Evolutionary conservation across 805 yeast species (phyloP).

Genomic region (Saccharomycopsis javanensis): DNA sequence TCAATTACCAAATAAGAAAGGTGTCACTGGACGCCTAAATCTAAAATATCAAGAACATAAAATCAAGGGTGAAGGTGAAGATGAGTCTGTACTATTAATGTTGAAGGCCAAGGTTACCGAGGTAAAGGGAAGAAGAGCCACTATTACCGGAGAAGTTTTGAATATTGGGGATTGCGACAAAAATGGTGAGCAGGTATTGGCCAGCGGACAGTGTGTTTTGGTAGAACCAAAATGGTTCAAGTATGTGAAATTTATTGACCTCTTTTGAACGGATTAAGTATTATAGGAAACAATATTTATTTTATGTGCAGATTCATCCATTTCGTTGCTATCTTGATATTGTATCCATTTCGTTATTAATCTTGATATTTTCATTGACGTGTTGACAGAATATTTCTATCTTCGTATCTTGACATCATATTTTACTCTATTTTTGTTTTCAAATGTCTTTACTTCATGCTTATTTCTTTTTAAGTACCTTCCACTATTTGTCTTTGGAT

Average conservation of each 20-base stretch:
- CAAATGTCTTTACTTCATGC: too few species aligned
- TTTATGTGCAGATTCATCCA: too few species aligned
- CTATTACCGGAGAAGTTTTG: constrained; percentile 58
- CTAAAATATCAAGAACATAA: constrained; percentile 42
- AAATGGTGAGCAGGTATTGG: constrained; percentile 30
- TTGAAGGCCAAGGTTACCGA: constrained; percentile 58
- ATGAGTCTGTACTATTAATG: constrained; percentile 44
- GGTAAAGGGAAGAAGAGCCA: constrained; percentile 70
- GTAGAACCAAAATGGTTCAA: constrained; percentile 89
- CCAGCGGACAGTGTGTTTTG: constrained; percentile 57
- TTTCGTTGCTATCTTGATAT: too few species aligned
- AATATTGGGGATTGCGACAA: constrained; percentile 29
- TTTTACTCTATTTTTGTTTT: too few species aligned
- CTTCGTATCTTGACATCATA: too few species aligned
- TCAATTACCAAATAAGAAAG: constrained; percentile 65
- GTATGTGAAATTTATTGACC: constrained; percentile 47
- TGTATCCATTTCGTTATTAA: too few species aligned
- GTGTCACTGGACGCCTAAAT: constrained; percentile 76
- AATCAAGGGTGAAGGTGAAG: constrained; percentile 27
- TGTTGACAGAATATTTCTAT: too few species aligned
- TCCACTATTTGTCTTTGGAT: too few species aligned
- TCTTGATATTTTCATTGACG: too few species aligned
- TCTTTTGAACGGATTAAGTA: constrained; percentile 23
- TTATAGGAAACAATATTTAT: too few species aligned
- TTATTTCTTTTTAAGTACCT: too few species aligned